A percentile compares a stretch with the other conserved stretches of the same genome.
Conservation (phyloP, 106 monocot species). For the Ottelia alismoides region DNA sequence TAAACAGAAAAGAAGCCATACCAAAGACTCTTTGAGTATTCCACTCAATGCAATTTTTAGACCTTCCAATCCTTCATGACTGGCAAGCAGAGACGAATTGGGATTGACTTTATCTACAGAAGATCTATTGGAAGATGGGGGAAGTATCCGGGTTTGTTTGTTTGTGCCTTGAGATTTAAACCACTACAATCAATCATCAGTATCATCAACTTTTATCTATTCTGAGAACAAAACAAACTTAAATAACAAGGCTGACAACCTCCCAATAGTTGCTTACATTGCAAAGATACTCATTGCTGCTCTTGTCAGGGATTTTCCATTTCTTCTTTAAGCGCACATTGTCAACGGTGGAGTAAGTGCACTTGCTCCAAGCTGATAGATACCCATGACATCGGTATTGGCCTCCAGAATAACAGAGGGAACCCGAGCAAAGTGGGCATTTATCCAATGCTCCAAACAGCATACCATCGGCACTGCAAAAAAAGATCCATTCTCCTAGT, state of each 20-base stretch:
- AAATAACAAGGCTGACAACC: too few species aligned
- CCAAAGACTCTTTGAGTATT: slow-evolving; percentile 25
- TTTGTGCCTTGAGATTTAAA: slow-evolving; percentile 77
- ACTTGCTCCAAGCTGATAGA: slow-evolving; percentile 96
- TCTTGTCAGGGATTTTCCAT: slow-evolving; percentile 81
- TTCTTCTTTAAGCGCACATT: slow-evolving; percentile 58
- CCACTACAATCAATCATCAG: slow-evolving; percentile 52
- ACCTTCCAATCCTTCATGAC: slow-evolving; percentile 32
- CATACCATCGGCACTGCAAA: slow-evolving; percentile 92
- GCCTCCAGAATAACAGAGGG: slow-evolving; percentile 53
- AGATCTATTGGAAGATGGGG: slow-evolving; percentile 36
- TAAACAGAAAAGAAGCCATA: slow-evolving; percentile 7
- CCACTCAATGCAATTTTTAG: slow-evolving; percentile 65
- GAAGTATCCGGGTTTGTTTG: slow-evolving; percentile 64
- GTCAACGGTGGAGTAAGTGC: slow-evolving; percentile 60
- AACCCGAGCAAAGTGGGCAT: slow-evolving; percentile 83
- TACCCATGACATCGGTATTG: slow-evolving; percentile 78
- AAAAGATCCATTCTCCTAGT: too few species aligned
- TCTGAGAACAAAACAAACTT: too few species aligned
- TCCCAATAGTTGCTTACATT: slow-evolving; percentile 31
- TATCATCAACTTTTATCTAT: neutral
- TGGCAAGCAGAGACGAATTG: slow-evolving; percentile 16
- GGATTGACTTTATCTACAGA: slow-evolving; percentile 2
- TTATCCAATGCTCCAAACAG: slow-evolving; percentile 70
- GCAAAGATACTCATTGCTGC: slow-evolving; percentile 56